Evolutionary conservation across 2,329 filamentous ascomycete species (phyloP).

Genomic region (Trichophyton verrucosum): DNA sequence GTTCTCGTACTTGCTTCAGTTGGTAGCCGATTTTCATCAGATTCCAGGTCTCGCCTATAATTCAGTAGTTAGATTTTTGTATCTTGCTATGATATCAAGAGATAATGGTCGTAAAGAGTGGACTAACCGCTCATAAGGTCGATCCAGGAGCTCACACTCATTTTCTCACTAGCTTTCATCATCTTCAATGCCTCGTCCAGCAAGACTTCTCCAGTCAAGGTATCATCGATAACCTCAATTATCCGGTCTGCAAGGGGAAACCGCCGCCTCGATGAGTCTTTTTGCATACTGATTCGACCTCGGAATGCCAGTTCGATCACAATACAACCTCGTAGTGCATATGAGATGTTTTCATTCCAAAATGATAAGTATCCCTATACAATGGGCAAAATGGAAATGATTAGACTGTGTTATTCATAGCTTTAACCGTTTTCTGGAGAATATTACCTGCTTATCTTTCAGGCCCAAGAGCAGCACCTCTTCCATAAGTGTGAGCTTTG

Average conservation of each 20-base stretch:
- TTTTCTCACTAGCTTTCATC: slow-evolving; percentile 99
- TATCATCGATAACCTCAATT: slow-evolving; percentile 95
- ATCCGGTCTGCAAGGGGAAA: slow-evolving; percentile 86
- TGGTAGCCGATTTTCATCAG: slow-evolving; percentile 99
- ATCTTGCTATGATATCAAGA: background rate
- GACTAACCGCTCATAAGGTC: slow-evolving; percentile 87
- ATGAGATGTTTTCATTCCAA: slow-evolving; percentile 99
- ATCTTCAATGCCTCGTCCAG: slow-evolving; percentile 97
- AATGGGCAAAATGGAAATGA: background rate
- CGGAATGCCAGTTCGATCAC: slow-evolving; percentile 95
- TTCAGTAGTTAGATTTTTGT: slow-evolving; percentile 12
- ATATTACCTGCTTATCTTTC: slow-evolving; percentile 90
- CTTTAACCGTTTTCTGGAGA: background rate
- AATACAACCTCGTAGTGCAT: slow-evolving; percentile 92
- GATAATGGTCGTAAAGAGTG: background rate
- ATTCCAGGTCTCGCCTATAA: slow-evolving; percentile 92
- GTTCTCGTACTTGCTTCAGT: slow-evolving; percentile 96
- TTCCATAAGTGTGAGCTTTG: slow-evolving; percentile 97
- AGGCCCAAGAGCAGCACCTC: slow-evolving; percentile 88
- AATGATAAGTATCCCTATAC: slow-evolving; percentile 88
- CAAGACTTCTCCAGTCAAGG: slow-evolving; percentile 88
- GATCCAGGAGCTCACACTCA: slow-evolving; percentile 99
- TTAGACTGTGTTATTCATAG: background rate
- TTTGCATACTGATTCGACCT: slow-evolving; percentile 96
- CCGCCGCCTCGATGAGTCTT: slow-evolving; percentile 78